Base-by-base conservation (phyloP, 2,329 filamentous ascomycete species). In the Sporothrix phasma region DNA sequence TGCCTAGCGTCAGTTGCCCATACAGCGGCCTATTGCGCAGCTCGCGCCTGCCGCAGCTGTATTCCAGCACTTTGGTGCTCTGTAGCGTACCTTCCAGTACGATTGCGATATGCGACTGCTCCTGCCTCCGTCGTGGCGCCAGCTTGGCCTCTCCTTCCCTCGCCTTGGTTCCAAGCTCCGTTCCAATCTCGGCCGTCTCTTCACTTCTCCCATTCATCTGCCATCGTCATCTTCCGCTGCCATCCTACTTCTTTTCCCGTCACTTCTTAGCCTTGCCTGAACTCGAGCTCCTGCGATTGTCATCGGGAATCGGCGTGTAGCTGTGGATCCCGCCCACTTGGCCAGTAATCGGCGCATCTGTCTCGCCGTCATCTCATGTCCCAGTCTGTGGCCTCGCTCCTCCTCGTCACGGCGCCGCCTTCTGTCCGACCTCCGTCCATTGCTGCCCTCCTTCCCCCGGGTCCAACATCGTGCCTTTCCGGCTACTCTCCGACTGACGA, bases 281-380 rank as follows among this genome's bases (percentile, higher is more conserved):
- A 19, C 29, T 58, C 43, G 37, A 45, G 26, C 54, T 11, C 60
- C 63, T 37, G 39, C 39, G 61, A 62, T 34, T 34, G 24, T 8
- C 2, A 22, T 34, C 13, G 24, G 24, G 31, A 43, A 17, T 49
- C 49, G 47, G 31, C 11, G 56, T 39, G 63, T 61, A 61, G 63
- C 58, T 64, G 63, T 62, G 63, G 63, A 64, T 64, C 56, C 62
- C 54, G 22, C 47, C 59, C 29, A 3, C 58, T 41, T 29, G 46
- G 26, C n/a, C 15, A 31, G n/a, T 11, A 11, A 34, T 43, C 19
- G 41, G n/a, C 41, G n/a, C 49, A 47, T n/a, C 37, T 45, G 11
- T 37, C 51, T 19, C 47, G 29, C 54, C 51, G 29, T 62, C 56
- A 64, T 41, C 46, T 47, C 56, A 47, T 61, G 47, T 64, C 63